These are phyloP conservation scores for Microcera coccophila DNA, from an alignment of 2,329 filamentous ascomycete genomes.

Conservation along the genomic window DNA sequence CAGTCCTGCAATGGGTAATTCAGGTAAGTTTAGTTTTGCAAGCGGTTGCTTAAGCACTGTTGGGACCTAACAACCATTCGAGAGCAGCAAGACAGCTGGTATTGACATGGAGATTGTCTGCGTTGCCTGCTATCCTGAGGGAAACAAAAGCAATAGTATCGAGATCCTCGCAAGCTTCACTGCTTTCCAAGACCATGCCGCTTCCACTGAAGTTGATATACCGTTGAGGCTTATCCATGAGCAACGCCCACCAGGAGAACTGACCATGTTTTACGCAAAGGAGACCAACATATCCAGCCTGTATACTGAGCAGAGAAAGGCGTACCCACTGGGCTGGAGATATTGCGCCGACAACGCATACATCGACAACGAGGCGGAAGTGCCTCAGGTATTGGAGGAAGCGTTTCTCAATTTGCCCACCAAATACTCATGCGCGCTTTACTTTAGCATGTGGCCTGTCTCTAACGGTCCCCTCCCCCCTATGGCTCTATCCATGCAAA, in stretches of 20 bases:
- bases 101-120: background rate
- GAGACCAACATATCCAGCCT: slow-evolving; percentile 39
- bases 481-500: slow-evolving; percentile 54
- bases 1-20: slow-evolving; percentile 46
- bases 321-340: slow-evolving; percentile 47
- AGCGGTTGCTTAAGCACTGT: background rate
- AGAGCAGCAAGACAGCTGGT: background rate
- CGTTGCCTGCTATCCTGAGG: background rate
- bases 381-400: slow-evolving; percentile 40
- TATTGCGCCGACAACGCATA: slow-evolving; percentile 51
- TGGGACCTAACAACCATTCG: background rate
- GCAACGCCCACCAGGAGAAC: slow-evolving; percentile 34
- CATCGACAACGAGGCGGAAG: slow-evolving; percentile 44
- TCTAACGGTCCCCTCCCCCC: slow-evolving; percentile 37
- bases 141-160: background rate
- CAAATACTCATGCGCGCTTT: slow-evolving; percentile 44
- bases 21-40: slow-evolving; percentile 26
- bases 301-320: slow-evolving; percentile 40
- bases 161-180: slow-evolving; percentile 24
- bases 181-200: slow-evolving; percentile 37
- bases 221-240: slow-evolving; percentile 36
- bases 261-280: slow-evolving; percentile 36
- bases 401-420: slow-evolving; percentile 47
- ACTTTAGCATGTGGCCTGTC: slow-evolving; percentile 49
- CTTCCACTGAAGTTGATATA: slow-evolving; percentile 29